phyloP scores from a whole-genome alignment of 2,329 filamentous ascomycete species.

The Xylariaceae sp. region DNA sequence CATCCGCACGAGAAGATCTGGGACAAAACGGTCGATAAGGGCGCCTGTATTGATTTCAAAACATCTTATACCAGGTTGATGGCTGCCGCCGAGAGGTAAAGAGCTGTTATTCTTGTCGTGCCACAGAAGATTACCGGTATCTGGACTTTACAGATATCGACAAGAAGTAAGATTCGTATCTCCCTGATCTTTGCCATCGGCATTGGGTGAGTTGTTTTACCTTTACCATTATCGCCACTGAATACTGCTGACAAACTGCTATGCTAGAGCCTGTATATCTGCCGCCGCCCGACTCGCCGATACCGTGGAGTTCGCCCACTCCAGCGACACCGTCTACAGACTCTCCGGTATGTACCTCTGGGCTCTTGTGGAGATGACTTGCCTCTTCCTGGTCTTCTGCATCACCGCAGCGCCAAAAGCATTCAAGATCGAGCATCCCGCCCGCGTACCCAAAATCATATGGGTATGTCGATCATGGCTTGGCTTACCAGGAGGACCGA shows the following conservation, averaged over 20 bases:
- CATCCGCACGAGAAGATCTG: no score
- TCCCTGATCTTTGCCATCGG: slow-evolving; percentile 3
- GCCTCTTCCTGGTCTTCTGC: slow-evolving; percentile 1
- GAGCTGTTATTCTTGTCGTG: slow-evolving; percentile 1
- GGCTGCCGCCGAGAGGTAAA: no score
- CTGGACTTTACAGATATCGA: not conserved
- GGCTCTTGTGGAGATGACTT: slow-evolving; percentile 1
- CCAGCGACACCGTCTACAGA: not conserved
- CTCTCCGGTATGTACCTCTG: not conserved
- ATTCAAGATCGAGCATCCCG: not conserved
- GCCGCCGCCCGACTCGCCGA: not conserved
- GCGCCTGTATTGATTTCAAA: no score
- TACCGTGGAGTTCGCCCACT: not conserved
- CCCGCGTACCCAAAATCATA: no score
- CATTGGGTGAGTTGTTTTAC: not conserved
- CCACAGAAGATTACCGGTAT: slow-evolving; percentile 4
- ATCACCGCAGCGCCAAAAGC: slow-evolving; percentile 1
- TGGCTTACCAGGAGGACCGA: no score
- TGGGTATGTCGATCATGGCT: no score
- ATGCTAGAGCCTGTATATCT: not conserved
- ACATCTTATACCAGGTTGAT: no score
- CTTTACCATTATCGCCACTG: not conserved
- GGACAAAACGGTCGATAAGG: no score
- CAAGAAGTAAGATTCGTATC: not conserved
- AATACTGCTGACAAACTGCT: not conserved